Base-by-base conservation (phyloP, 225 moss, liverwort and hornwort species). In the Ulota crispa region DNA sequence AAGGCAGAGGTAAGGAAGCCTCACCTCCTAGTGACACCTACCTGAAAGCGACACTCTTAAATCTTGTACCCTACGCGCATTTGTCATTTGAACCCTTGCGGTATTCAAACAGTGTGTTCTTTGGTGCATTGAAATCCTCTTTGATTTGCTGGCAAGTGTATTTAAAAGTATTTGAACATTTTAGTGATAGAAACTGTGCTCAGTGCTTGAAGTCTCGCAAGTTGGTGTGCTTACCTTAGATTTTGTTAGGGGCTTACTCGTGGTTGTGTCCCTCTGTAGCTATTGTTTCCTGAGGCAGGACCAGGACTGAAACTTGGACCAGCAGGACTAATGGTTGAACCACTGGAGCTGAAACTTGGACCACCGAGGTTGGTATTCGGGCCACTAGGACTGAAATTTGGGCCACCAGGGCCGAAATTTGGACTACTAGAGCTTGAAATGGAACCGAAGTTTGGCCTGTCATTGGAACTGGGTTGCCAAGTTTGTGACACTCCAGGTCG, bases 361-460 rank as follows among this genome's bases (percentile, higher is more conserved):
- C 59, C 12, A 24, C 26, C 4, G 9, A 24, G 59, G n/a, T 24
- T 59, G 24, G 11, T 10, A 59, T 59, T 59, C 11, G 59, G 26
- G 26, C 2, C 13, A 28, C 67, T 41, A 52, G 66, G 50, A 34
- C 8, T 30, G 14, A 61, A 73, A 73, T 23, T 28, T 26, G 62
- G 6, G 6, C 74, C 63, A 80, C 26, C 27, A 37, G 70, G 23
- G 53, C 11, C 45, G 18, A 64, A 79, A 70, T 65, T 39, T 47
- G 70, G 12, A 76, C 59, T 23, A 16, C 72, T 41, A 60, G 72
- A 32, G 32, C 71, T 83, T 31, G 83, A 67, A 87, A 27, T 67
- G 34, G 88, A 76, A 81, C 34, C 76, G 13, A 72, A 37, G 32
- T 71, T 76, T 61, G 63, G 79, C 66, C 36, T 68, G 43, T 59